Base-by-base conservation (phyloP, 257 asterid species). In the Vinca minor region DNA sequence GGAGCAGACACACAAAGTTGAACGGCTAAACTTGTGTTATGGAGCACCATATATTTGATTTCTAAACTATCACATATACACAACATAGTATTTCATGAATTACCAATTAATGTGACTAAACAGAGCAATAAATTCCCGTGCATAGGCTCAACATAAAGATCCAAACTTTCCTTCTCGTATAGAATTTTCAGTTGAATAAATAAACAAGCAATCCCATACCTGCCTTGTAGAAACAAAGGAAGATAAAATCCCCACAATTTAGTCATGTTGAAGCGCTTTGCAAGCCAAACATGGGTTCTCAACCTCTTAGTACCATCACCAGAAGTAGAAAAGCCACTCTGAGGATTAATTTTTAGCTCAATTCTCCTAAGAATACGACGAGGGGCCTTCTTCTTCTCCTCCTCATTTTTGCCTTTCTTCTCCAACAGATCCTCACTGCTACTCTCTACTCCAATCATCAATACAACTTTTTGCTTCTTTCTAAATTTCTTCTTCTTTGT, bases 211-310 rank as follows among this genome's bases (percentile, higher is more conserved):
- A 46, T 8, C 15, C 59, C 59, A 29, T 80, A 91, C 98, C 95
- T 85, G 70, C 96, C 95, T 18, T 87, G 89, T 70, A 84, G 80
- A 55, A 91, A 89, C 60, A 87, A 79, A 17, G 96, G 98, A 60
- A 92, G 75, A 76, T 81, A 59, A 66, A 92, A 89, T 44, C 96
- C 94, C 98, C 96, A 92, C 4, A 57, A 73, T 69, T 88, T 91
- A 36, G 81, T 74, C 91, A 91, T 88, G 34, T 69, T 81, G 67
- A 89, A 92, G 54, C 96, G 85, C 69, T 89, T 92, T 2, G 97
- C 98, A 78, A 85, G 95, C 98, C 98, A 92, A 36, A 89, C 75
- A 75, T 92, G 97, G 14, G 98, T 91, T 80, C 90, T 80, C 65
- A 88, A 72, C 70, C 96, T 83, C 82, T 84, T 91, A 32, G 84